Percentiles rank a stretch among this genome's conserved stretches.
phyloP scores from a whole-genome alignment of 306 rosid species.

The Quercus variabilis region DNA sequence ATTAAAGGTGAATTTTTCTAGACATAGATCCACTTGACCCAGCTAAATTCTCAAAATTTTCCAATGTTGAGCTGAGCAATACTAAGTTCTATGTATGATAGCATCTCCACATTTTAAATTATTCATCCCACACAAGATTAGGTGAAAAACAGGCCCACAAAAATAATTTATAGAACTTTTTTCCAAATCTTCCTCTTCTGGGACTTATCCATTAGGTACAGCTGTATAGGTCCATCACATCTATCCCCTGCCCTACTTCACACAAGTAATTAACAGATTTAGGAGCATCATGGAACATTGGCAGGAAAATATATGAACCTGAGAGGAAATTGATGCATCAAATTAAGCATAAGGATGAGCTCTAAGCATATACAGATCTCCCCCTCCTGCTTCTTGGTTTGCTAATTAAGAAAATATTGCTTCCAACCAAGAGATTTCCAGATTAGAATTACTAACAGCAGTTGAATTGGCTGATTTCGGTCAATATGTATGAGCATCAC shows the following conservation, averaged over 20 bases:
- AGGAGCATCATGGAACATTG: neutral
- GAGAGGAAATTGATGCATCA: no score
- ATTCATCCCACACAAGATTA: neutral
- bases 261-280: neutral
- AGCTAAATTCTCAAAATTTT: neutral
- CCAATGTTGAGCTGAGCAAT: neutral
- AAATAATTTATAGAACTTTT: neutral
- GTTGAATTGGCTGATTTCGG: constrained; percentile 58
- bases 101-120: neutral
- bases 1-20: neutral
- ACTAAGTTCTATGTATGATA: neutral
- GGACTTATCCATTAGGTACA: neutral
- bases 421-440: constrained; percentile 94
- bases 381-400: constrained; percentile 21
- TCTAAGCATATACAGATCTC: no score
- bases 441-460: constrained; percentile 63
- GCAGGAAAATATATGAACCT: no score
- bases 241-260: neutral
- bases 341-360: no score
- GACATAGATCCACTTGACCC: neutral
- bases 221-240: no score
- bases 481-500: constrained; percentile 78
- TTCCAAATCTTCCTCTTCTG: neutral
- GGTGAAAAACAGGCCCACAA: neutral
- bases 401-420: constrained; percentile 71